Evolutionary conservation across 176 grass and related monocot genomes (phyloP).

Genomic region (Phoenix dactylifera): DNA sequence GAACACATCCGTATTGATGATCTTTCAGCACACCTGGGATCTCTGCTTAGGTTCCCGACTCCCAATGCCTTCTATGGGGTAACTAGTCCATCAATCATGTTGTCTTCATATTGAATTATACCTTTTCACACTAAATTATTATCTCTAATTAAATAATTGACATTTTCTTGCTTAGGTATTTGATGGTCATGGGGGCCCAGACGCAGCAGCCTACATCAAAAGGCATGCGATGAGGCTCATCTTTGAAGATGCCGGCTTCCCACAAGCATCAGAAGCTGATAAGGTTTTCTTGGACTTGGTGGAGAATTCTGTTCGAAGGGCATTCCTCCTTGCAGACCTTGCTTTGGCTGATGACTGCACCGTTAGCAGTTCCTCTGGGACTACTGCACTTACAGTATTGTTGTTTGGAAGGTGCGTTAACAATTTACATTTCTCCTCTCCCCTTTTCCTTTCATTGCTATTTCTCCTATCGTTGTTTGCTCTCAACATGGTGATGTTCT

Average conservation of each 20-base stretch:
- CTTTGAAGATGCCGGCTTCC: slow-evolving; percentile 8
- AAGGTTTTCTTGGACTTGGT: slow-evolving; percentile 4
- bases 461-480: too few species aligned
- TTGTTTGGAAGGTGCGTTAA: slow-evolving; percentile 7
- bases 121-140: background rate
- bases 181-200: slow-evolving; percentile 14
- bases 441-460: too few species aligned
- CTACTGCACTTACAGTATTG: slow-evolving; percentile 8
- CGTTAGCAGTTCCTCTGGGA: slow-evolving; percentile 9
- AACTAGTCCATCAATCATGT: background rate
- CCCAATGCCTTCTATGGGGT: slow-evolving; percentile 13
- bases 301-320: background rate
- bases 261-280: slow-evolving; percentile 8
- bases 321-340: slow-evolving; percentile 13
- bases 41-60: background rate
- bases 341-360: slow-evolving; percentile 5
- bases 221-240: slow-evolving; percentile 13
- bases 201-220: slow-evolving; percentile 11
- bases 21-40: slow-evolving; percentile 8
- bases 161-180: background rate
- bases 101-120: background rate
- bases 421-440: too few species aligned
- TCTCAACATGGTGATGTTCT: too few species aligned
- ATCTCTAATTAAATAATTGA: background rate
- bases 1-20: slow-evolving; percentile 13